These are phyloP conservation scores for Phytophthora capsici DNA, from an alignment of 352 stramenopile genomes.

Conservation along the genomic window DNA sequence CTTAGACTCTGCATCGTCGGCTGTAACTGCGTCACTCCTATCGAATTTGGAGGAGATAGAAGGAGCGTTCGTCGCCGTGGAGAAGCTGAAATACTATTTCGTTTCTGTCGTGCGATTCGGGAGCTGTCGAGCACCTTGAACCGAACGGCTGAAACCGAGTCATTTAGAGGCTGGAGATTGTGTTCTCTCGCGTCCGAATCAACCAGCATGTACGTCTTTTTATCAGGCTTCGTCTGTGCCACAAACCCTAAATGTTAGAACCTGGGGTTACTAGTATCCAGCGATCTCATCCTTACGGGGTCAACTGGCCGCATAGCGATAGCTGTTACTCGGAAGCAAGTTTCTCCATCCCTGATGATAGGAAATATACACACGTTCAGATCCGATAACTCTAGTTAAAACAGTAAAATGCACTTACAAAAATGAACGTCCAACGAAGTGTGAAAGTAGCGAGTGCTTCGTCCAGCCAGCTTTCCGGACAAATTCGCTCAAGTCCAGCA, in stretches of 20 bases:
- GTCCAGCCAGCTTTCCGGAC: constrained; percentile 72
- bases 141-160: constrained; percentile 56
- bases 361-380: not conserved
- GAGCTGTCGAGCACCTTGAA: constrained; percentile 46
- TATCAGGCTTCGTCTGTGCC: constrained; percentile 57
- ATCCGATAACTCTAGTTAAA: not conserved
- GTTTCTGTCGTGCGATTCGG: constrained; percentile 5
- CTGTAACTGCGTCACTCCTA: constrained; percentile 11
- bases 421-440: constrained; percentile 77
- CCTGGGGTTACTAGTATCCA: too few species aligned
- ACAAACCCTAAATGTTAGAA: constrained; percentile 2
- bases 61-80: constrained; percentile 18
- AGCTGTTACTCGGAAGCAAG: constrained; percentile 51
- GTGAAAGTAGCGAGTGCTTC: constrained; percentile 73
- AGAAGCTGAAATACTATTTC: not conserved
- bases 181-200: constrained; percentile 62
- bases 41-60: constrained; percentile 3
- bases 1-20: constrained; percentile 19
- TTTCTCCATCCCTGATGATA: constrained; percentile 47
- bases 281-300: constrained; percentile 28
- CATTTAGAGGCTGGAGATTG: constrained; percentile 53
- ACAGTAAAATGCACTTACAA: constrained; percentile 34
- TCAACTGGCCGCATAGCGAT: constrained; percentile 57
- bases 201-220: constrained; percentile 61
- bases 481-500: constrained; percentile 79